phyloP scores from a whole-genome alignment of 2,329 filamentous ascomycete species.

The Epichloe baconii region DNA sequence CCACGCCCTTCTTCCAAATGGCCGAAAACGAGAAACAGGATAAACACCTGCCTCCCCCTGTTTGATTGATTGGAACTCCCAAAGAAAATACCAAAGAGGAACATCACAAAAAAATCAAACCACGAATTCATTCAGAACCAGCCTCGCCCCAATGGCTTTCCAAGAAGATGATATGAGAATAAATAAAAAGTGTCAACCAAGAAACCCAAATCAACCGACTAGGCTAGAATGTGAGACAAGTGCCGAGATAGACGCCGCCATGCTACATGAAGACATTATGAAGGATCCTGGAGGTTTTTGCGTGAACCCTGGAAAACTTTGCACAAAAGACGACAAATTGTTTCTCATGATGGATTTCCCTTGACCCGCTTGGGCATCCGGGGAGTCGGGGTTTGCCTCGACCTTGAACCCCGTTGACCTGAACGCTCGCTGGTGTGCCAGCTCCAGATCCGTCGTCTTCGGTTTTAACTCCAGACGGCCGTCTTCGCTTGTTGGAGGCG shows the following conservation, averaged over 20 bases:
- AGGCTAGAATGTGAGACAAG: slow-evolving; percentile 8
- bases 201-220: background rate
- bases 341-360: slow-evolving; percentile 25
- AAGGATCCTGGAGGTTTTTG: slow-evolving; percentile 12
- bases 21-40: background rate
- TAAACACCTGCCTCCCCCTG: slow-evolving; percentile 7
- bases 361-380: slow-evolving; percentile 44
- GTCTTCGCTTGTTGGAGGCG: slow-evolving; percentile 44
- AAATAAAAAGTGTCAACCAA: slow-evolving; percentile 8
- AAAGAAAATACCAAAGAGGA: slow-evolving; percentile 5
- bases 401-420: slow-evolving; percentile 38
- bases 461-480: slow-evolving; percentile 43
- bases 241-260: slow-evolving; percentile 21
- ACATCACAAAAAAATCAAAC: background rate
- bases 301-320: background rate
- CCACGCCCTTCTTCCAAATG: background rate
- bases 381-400: slow-evolving; percentile 44
- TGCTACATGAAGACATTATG: slow-evolving; percentile 23
- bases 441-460: slow-evolving; percentile 40
- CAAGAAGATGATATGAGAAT: slow-evolving; percentile 7
- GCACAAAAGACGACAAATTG: background rate
- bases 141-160: slow-evolving; percentile 4
- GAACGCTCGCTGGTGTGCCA: slow-evolving; percentile 33
- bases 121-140: background rate
- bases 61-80: background rate